Evolutionary conservation across 2,329 filamentous ascomycete species (phyloP).

Genomic region (Fusarium pininemorale): DNA sequence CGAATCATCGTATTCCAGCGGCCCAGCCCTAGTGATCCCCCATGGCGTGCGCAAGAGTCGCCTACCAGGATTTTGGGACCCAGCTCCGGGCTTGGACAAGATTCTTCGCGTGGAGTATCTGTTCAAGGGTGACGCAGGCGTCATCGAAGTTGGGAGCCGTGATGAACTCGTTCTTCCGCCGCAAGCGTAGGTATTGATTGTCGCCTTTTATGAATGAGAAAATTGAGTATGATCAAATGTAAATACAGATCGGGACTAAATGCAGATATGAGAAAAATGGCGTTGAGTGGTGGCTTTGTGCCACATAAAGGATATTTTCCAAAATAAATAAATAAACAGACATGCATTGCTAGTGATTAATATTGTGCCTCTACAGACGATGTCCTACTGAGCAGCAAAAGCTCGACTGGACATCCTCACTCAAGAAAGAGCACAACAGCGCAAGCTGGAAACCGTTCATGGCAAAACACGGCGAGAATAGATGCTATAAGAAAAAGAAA

Average conservation of each 20-base stretch:
- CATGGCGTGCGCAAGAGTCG: conserved; percentile 54
- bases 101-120: conserved; percentile 57
- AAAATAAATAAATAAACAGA: neutral
- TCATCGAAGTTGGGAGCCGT: conserved; percentile 33
- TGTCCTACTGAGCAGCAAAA: neutral
- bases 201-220: neutral
- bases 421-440: neutral
- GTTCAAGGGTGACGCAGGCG: conserved; percentile 48
- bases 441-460: neutral
- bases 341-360: neutral
- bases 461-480: neutral
- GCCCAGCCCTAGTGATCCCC: conserved; percentile 50
- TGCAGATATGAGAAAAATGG: neutral
- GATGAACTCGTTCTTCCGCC: conserved; percentile 40
- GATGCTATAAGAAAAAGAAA: conserved; percentile 1
- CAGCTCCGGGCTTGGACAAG: conserved; percentile 55
- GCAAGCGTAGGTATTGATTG: conserved; percentile 1
- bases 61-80: conserved; percentile 62
- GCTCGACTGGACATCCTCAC: neutral
- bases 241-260: neutral
- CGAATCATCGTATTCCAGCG: conserved; percentile 32
- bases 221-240: conserved; percentile 6
- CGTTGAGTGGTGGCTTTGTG: neutral
- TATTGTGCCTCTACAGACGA: neutral
- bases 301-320: neutral